These are phyloP conservation scores for Clathrus columnatus DNA, from an alignment of 768 basidiomycete genomes.

Conservation along the genomic window DNA sequence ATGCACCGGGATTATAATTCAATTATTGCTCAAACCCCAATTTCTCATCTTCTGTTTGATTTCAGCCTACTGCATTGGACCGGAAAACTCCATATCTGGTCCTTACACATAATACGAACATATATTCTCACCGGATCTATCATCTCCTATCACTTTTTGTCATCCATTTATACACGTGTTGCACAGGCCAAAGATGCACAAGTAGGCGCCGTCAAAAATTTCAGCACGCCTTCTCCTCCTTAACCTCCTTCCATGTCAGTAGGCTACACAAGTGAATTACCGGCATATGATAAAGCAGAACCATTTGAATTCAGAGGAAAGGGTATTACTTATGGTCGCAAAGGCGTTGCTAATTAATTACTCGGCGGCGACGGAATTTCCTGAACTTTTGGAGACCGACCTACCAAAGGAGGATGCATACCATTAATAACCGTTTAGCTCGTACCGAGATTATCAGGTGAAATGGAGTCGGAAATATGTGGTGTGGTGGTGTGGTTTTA, in stretches of 20 bases:
- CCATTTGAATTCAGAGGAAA: too few relatives aligned
- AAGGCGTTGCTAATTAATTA: slow-evolving; percentile 14
- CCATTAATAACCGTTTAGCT: too few relatives aligned
- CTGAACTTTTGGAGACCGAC: slow-evolving; percentile 76
- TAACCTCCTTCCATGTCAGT: slow-evolving; percentile 65
- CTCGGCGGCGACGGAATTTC: slow-evolving; percentile 66
- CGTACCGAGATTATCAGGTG: neutral
- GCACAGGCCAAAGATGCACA: slow-evolving; percentile 82
- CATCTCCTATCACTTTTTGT: neutral
- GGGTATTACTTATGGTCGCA: slow-evolving; percentile 19
- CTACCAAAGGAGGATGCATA: slow-evolving; percentile 58
- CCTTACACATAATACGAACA: too few relatives aligned
- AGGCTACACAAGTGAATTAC: slow-evolving; percentile 82
- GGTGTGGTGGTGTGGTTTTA: slow-evolving; percentile 9
- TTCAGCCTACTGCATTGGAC: too few relatives aligned
- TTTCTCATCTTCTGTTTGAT: too few relatives aligned
- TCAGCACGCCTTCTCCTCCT: slow-evolving; percentile 66
- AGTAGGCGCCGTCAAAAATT: slow-evolving; percentile 78
- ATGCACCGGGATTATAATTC: too few relatives aligned
- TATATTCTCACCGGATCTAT: neutral
- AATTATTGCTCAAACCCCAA: too few relatives aligned
- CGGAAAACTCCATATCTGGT: too few relatives aligned
- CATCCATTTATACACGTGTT: neutral
- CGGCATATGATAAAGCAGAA: slow-evolving; percentile 77
- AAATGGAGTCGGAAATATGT: neutral